Conservation (phyloP, 148 eudicot species). For the Arctostaphylos glauca region DNA sequence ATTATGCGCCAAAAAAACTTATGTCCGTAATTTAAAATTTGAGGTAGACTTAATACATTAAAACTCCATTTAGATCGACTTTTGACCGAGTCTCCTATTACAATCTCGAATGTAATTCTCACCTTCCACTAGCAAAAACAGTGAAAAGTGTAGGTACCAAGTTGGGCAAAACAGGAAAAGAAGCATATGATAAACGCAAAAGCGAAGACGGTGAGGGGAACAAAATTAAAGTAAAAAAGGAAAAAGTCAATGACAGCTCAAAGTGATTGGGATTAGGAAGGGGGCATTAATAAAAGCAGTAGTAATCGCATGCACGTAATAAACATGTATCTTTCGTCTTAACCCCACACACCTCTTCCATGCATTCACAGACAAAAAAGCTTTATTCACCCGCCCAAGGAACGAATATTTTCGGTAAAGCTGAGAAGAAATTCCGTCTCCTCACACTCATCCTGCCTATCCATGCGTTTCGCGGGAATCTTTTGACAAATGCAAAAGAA, state of each 20-base stretch:
- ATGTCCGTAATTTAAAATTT: too few relatives aligned
- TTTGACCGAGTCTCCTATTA: too few relatives aligned
- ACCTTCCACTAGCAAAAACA: neutral
- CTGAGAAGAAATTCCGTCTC: neutral
- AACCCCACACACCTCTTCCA: too few relatives aligned
- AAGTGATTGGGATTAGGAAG: constrained; percentile 5
- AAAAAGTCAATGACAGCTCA: constrained; percentile 8
- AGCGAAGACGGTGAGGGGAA: too few relatives aligned
- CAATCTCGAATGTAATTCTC: too few relatives aligned
- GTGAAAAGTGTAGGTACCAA: neutral
- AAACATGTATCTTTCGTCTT: neutral
- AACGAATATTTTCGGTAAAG: neutral
- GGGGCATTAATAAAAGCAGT: neutral
- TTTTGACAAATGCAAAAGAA: neutral
- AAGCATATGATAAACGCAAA: neutral
- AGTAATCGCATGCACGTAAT: neutral
- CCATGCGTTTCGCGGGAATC: neutral
- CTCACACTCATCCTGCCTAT: neutral
- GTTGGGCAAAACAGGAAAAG: neutral
- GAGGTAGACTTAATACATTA: too few relatives aligned
- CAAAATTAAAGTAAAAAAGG: neutral
- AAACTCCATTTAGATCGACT: too few relatives aligned
- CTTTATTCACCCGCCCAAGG: neutral
- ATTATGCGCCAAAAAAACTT: too few relatives aligned
- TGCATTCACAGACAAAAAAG: neutral